Base-by-base conservation (phyloP, 1,139 yeast genomes). In the Taphrina wiesneri region DNA sequence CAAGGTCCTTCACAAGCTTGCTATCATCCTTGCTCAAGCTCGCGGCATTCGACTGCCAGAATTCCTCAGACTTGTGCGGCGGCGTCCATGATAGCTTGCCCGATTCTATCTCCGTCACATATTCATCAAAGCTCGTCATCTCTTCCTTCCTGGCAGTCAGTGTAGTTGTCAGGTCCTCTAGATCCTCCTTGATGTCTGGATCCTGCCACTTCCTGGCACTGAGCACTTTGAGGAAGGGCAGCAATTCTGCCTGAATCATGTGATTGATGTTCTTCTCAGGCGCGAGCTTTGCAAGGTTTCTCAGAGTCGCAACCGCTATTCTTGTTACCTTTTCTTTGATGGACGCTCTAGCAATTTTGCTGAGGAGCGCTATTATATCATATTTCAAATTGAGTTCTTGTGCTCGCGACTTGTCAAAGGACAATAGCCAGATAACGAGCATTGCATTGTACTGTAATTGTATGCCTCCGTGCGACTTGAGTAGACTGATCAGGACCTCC, bases 191-290 rank as follows among this genome's bases (percentile, higher is more conserved):
- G 71, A 95, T 83, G 76, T 93, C 99, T 70, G 90, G 96, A 75
- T 93, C 99, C 13, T 96, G 89, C 86, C 96, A 92, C 76, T 93
- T 93, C 73, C 98, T 82, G 70, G 88, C 93, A 70, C 85, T 83
- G 71, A 93, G 82, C 66, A 87, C 85, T 71, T 83, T 85, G 68
- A 90, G 79, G 9, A 86, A 82, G 63, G 86, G 83, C 68, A 90
- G 80, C 1, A 96, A 96, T 72, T 88, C 89, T 69, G 89, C 89
- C 70, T 89, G 83, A 69, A 93, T 79, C 63, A 92, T 80, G 65
- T 91, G 81, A 70, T 88, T 87, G 72, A 91, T 83, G 62, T 87
- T 82, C 53, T 72, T 72, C 66, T 72, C 71, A 7, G 79, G 77
- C 1, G 77, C 78, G 39, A 74, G 69, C 19, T 75, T 70, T 51